These are phyloP conservation scores for Trichophyton rubrum DNA, from an alignment of 2,329 filamentous ascomycete genomes.

Conservation along the genomic window DNA sequence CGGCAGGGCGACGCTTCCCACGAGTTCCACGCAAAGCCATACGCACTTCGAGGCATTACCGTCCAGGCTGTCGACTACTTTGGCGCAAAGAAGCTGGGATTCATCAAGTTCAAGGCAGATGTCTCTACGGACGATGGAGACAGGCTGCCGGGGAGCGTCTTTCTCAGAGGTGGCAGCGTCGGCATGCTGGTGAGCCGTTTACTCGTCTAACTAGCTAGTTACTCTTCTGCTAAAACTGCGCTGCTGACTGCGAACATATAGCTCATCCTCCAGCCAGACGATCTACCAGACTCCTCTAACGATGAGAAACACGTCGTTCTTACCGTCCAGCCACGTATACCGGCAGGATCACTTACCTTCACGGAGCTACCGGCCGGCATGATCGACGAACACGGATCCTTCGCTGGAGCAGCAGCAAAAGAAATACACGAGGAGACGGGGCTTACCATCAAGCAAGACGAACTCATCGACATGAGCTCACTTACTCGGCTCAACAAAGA, in stretches of 20 bases:
- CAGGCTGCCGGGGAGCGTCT: slow-evolving; percentile 44
- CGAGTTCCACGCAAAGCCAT: slow-evolving; percentile 41
- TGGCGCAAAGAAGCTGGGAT: slow-evolving; percentile 38
- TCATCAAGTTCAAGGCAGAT: slow-evolving; percentile 43
- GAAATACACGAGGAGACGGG: slow-evolving; percentile 48
- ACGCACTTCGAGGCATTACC: slow-evolving; percentile 40
- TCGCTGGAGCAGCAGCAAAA: slow-evolving; percentile 43
- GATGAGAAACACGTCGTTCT: slow-evolving; percentile 39
- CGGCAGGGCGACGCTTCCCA: slow-evolving; percentile 36
- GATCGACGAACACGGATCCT: slow-evolving; percentile 44
- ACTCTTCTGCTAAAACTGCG: not conserved
- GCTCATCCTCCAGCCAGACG: slow-evolving; percentile 44
- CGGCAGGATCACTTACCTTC: slow-evolving; percentile 43
- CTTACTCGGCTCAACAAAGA: slow-evolving; percentile 29
- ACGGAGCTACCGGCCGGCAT: slow-evolving; percentile 49
- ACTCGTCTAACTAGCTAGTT: not conserved
- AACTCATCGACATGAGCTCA: slow-evolving; percentile 44
- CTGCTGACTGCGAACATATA: slow-evolving; percentile 14
- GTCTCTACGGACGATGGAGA: slow-evolving; percentile 42
- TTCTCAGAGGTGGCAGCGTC: slow-evolving; percentile 47
- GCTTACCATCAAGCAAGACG: slow-evolving; percentile 36
- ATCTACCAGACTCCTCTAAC: slow-evolving; percentile 23
- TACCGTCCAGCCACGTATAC: slow-evolving; percentile 46
- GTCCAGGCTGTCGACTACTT: slow-evolving; percentile 46
- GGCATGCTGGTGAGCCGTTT: slow-evolving; percentile 39